phyloP scores from a whole-genome alignment of 1,284 basidiomycete species.

The Austroboletus novae-zelandiae region DNA sequence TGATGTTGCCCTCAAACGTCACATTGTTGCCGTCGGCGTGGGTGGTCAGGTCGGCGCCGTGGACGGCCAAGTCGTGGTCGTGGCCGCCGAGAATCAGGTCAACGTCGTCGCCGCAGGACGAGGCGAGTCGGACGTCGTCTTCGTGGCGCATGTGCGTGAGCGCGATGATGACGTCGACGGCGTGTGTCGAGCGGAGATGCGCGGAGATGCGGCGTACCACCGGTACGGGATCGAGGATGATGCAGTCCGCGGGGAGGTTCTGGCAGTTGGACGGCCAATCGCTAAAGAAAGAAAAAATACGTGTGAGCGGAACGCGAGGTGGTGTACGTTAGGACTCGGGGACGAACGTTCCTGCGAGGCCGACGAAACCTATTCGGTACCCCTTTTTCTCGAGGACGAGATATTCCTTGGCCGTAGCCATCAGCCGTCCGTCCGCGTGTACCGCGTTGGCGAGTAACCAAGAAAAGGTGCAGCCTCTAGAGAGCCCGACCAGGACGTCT shows the following conservation, averaged over 20 bases:
- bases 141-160: constrained; percentile 19
- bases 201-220: constrained; percentile 10
- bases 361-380: constrained; percentile 6
- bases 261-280: constrained; percentile 10
- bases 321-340: background rate
- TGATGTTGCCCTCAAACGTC: constrained; percentile 4
- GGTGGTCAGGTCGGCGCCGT: background rate
- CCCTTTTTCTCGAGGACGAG: constrained; percentile 7
- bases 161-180: constrained; percentile 8
- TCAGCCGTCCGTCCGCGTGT: constrained; percentile 4
- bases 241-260: constrained; percentile 9
- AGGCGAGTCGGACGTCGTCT: constrained; percentile 5
- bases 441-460: constrained; percentile 11
- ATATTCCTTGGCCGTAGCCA: constrained; percentile 7
- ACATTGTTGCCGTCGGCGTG: background rate
- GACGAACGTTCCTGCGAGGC: constrained; percentile 11
- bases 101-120: constrained; percentile 2
- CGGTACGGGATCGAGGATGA: constrained; percentile 8
- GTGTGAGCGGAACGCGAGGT: too few relatives aligned
- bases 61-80: constrained; percentile 14
- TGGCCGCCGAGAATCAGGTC: constrained; percentile 13
- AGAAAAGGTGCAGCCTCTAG: constrained; percentile 8
- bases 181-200: constrained; percentile 4
- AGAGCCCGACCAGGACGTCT: constrained; percentile 4
- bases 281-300: background rate